Evolutionary conservation across 306 rosid genomes (phyloP).

Genomic region (Quillaja saponaria): DNA sequence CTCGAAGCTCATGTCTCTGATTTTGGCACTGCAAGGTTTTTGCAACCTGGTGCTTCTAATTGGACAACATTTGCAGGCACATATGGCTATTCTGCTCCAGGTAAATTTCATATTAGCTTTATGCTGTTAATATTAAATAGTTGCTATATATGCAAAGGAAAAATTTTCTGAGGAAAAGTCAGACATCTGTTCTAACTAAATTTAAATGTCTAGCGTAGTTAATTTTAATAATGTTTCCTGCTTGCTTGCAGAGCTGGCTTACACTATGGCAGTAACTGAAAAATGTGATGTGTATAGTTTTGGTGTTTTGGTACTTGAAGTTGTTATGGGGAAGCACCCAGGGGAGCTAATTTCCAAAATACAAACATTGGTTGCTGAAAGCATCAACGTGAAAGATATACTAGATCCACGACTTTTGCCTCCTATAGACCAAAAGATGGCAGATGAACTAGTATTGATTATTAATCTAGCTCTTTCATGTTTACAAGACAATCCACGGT

Average conservation of each 20-base stretch:
- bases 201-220: too few relatives aligned
- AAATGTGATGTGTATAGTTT: neutral
- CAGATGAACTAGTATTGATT: neutral
- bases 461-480: neutral
- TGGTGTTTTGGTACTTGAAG: neutral
- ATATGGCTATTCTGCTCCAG: neutral
- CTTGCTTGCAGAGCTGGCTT: neutral
- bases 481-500: neutral
- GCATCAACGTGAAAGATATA: neutral
- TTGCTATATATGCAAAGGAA: too few relatives aligned
- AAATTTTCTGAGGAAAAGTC: too few relatives aligned
- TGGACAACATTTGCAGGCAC: neutral
- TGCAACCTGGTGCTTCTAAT: neutral
- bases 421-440: neutral
- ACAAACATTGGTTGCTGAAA: neutral
- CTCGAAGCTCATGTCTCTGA: too few relatives aligned
- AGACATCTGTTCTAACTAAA: too few relatives aligned
- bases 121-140: neutral
- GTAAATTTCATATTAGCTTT: neutral
- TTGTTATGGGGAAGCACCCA: constrained; percentile 3
- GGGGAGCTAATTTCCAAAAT: neutral
- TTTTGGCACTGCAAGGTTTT: neutral
- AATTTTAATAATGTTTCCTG: too few relatives aligned
- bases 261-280: too few relatives aligned
- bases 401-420: neutral